These are phyloP conservation scores for Podila minutissima DNA, from an alignment of 192 early-diverging fungal genomes.

Conservation along the genomic window DNA sequence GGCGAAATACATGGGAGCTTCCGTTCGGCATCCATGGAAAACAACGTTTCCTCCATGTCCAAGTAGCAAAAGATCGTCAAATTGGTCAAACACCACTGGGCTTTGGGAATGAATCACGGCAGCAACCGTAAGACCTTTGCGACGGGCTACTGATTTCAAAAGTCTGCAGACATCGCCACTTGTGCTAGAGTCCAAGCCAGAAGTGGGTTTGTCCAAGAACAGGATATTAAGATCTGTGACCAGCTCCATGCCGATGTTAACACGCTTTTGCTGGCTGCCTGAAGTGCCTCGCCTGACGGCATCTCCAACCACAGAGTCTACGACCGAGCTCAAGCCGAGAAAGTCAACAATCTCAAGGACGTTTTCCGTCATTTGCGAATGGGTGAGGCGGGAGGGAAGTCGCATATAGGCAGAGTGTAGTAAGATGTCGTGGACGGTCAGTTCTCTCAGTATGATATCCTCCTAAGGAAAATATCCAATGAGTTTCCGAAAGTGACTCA, in stretches of 20 bases:
- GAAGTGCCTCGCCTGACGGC: conserved; percentile 72
- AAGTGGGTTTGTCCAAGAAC: conserved; percentile 78
- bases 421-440: conserved; percentile 72
- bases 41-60: conserved; percentile 75
- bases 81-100: conserved; percentile 70
- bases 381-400: conserved; percentile 52
- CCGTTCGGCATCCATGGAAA: conserved; percentile 66
- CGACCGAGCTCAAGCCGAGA: conserved; percentile 65
- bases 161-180: conserved; percentile 69
- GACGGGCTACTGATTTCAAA: conserved; percentile 65
- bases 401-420: conserved; percentile 77
- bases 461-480: conserved; percentile 83
- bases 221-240: conserved; percentile 66
- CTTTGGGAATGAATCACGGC: conserved; percentile 79
- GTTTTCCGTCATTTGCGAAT: conserved; percentile 58
- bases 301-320: conserved; percentile 65
- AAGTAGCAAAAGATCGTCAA: conserved; percentile 76
- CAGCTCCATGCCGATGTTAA: conserved; percentile 82
- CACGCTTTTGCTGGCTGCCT: conserved; percentile 79
- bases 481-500: conserved; percentile 69
- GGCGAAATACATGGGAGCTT: conserved; percentile 60
- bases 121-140: conserved; percentile 70
- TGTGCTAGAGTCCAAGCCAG: conserved; percentile 74
- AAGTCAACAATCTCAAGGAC: conserved; percentile 67
- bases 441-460: conserved; percentile 68